Evolutionary conservation across 192 early-diverging fungal species (phyloP), one percentile per base, ranked within the genome.

Genomic region (Endogone sp.): DNA sequence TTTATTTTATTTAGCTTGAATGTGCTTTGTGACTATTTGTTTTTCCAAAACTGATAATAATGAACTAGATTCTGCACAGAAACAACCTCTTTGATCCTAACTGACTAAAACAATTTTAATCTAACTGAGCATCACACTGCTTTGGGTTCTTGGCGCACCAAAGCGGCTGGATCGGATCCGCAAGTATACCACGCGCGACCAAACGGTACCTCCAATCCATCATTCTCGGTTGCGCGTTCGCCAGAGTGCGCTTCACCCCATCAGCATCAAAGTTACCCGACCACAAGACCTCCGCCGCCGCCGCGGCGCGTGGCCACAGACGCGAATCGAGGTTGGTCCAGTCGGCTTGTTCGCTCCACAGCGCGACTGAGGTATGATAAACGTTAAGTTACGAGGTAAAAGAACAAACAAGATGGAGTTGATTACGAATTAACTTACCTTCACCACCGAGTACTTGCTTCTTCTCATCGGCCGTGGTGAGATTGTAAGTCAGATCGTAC

Each of bases 271-370:
- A 68, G 30, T 66, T 27, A 3, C 72, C 76, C 23, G 76, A 78
- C 76, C 76, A 78, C 22, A 78, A 28, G 27, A 74, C 80, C 76
- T 93, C 90, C 1, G 92, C 92, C 59, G 83, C 85, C 1, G 89
- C 88, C 29, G 89, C 77, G 10, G 88, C 72, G 3, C 92, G 85
- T n/a, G 92, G 92, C 90, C 92, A 93, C 30, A 93, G 72, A 22
- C 80, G 78, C 22, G 63, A 71, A 76, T 92, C 91, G 58, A 91
- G 68, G 44, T 83, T 81, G n/a, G 75, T 82, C 30, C 77, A 20
- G 68, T 94, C 92, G 2, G 85, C 73, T 76, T 90, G 88, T 76
- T 91, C 91, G 6, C 85, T 75, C 91, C 91, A 93, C 29, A 93
- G 67, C 9, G 86, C 79, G 2, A 86, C n/a, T n/a, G n/a, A n/a